Conservation (phyloP, 202 grass and related monocot species). For the Panicum virgatum region DNA sequence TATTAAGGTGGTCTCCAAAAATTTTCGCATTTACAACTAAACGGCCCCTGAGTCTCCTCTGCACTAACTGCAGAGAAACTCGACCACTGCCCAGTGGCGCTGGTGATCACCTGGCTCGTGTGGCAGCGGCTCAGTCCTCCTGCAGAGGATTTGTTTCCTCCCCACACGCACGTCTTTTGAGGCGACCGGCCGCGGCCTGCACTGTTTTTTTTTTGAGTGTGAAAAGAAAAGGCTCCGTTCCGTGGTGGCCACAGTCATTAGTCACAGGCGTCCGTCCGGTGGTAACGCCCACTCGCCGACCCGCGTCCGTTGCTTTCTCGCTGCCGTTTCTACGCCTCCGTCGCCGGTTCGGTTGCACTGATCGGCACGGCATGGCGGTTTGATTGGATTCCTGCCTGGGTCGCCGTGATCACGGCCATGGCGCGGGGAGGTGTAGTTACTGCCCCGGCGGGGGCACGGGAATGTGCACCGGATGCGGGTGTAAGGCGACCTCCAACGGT, state of each 20-base stretch:
- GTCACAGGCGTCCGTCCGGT: too few species aligned
- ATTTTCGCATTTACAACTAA: too few species aligned
- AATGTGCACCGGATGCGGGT: not conserved
- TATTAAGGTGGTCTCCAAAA: too few species aligned
- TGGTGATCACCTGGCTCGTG: too few species aligned
- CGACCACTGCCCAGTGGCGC: too few species aligned
- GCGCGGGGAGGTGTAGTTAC: not conserved
- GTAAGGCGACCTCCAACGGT: too few species aligned
- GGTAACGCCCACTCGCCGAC: not conserved
- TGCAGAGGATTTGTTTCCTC: too few species aligned
- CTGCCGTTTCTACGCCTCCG: not conserved
- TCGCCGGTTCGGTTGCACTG: not conserved
- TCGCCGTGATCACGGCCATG: not conserved
- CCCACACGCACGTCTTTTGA: slow-evolving; percentile 62
- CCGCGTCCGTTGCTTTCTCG: not conserved
- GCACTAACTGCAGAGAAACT: too few species aligned
- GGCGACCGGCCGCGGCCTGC: not conserved
- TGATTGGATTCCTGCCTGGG: not conserved
- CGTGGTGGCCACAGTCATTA: not conserved
- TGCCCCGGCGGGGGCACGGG: not conserved
- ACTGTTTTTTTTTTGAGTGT: not conserved
- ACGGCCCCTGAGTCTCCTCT: too few species aligned
- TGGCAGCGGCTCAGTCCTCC: too few species aligned
- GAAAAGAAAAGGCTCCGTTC: not conserved
- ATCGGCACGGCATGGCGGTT: slow-evolving; percentile 23